A percentile compares a stretch with the other conserved stretches of the same genome.
phyloP scores from a whole-genome alignment of 495 filamentous ascomycete species.

The Penicillium goetzii region DNA sequence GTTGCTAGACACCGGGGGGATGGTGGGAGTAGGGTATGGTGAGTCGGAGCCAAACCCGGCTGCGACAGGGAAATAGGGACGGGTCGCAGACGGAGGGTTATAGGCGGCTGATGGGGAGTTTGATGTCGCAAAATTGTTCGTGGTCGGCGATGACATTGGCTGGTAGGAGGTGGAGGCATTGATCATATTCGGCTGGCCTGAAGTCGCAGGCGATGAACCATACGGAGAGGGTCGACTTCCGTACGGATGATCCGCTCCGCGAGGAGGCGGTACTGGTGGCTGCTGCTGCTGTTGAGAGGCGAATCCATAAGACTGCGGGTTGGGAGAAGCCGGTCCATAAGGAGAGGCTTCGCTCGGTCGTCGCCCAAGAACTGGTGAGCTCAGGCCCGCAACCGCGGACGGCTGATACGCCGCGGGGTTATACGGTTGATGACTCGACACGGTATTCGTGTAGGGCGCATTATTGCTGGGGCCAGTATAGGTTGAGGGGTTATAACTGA shows the following conservation, averaged over 20 bases:
- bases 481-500: slow-evolving; percentile 45
- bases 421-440: slow-evolving; percentile 62
- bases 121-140: slow-evolving; percentile 30
- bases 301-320: slow-evolving; percentile 40
- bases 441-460: slow-evolving; percentile 32
- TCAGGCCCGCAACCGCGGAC: slow-evolving; percentile 29
- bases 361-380: slow-evolving; percentile 35
- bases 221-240: slow-evolving; percentile 42
- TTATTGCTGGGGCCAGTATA: slow-evolving; percentile 46
- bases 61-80: slow-evolving; percentile 33
- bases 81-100: slow-evolving; percentile 28
- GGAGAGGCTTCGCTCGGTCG: slow-evolving; percentile 38
- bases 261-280: slow-evolving; percentile 50
- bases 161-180: slow-evolving; percentile 29
- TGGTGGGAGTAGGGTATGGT: slow-evolving; percentile 33
- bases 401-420: slow-evolving; percentile 71
- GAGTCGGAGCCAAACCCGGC: slow-evolving; percentile 36
- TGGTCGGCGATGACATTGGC: slow-evolving; percentile 27
- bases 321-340: slow-evolving; percentile 41
- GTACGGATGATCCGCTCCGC: slow-evolving; percentile 53
- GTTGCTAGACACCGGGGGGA: slow-evolving; percentile 30
- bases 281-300: slow-evolving; percentile 39
- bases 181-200: slow-evolving; percentile 16
- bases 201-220: slow-evolving; percentile 19
- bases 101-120: slow-evolving; percentile 29